Evolutionary conservation across 148 eudicot species (phyloP).

Genomic region (Arctostaphylos glauca): DNA sequence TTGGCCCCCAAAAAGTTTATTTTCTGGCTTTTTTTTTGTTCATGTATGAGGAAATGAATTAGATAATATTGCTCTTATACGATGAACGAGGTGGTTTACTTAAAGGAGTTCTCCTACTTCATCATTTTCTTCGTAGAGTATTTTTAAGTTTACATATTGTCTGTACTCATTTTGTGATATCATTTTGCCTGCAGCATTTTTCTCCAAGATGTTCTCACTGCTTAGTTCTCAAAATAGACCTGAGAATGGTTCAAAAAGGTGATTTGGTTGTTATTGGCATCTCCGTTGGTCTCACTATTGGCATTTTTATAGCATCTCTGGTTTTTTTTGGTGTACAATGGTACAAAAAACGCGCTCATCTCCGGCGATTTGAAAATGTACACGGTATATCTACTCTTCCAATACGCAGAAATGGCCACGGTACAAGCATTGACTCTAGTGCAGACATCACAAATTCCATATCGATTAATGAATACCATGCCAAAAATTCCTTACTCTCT

Average conservation of each 20-base stretch:
- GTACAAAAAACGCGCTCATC: constrained; percentile 59
- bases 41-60: too few relatives aligned
- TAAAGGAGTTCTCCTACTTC: background rate
- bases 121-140: background rate
- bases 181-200: constrained; percentile 21
- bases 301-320: constrained; percentile 52
- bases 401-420: constrained; percentile 59
- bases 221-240: constrained; percentile 29
- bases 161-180: background rate
- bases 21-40: too few relatives aligned
- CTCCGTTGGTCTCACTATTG: constrained; percentile 61
- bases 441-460: constrained; percentile 50
- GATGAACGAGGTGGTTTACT: background rate
- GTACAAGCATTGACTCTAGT: constrained; percentile 51
- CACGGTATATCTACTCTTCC: constrained; percentile 33
- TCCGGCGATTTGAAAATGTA: constrained; percentile 30
- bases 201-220: constrained; percentile 56
- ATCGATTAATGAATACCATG: constrained; percentile 31
- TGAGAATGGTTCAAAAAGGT: constrained; percentile 51
- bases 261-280: constrained; percentile 65
- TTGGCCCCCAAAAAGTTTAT: too few relatives aligned
- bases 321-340: constrained; percentile 55
- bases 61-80: background rate
- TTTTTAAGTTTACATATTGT: background rate
- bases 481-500: constrained; percentile 36